Evolutionary conservation across 257 asterid species (phyloP).

Genomic region (Nicotiana sylvestris): DNA sequence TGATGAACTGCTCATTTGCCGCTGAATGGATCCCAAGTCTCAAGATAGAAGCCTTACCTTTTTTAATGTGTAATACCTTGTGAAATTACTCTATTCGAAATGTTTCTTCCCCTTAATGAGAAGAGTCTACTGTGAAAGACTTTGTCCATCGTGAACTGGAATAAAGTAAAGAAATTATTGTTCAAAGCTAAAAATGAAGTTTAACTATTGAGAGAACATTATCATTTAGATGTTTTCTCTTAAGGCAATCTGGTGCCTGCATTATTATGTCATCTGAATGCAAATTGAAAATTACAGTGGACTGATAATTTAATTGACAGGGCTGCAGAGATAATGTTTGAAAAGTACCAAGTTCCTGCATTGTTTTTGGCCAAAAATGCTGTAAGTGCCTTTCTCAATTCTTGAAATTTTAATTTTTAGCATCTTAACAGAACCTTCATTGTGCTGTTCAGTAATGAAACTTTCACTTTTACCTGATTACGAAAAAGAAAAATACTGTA

Average conservation of each 20-base stretch:
- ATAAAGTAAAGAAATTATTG: background rate
- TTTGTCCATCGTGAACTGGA: background rate
- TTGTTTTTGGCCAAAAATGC: constrained; percentile 97
- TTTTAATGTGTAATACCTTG: background rate
- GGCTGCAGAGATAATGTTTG: constrained; percentile 97
- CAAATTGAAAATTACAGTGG: constrained; percentile 9
- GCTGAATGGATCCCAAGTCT: background rate
- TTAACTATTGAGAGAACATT: background rate
- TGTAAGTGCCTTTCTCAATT: constrained; percentile 47
- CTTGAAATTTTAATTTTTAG: background rate
- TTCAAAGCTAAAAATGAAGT: background rate
- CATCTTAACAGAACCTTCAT: background rate
- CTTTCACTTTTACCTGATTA: background rate
- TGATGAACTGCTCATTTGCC: constrained; percentile 2
- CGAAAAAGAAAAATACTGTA: background rate
- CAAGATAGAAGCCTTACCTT: background rate
- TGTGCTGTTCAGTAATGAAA: background rate
- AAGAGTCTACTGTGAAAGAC: background rate
- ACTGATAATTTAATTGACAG: constrained; percentile 44
- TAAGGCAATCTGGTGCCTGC: background rate
- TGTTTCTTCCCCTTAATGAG: background rate
- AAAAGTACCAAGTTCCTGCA: constrained; percentile 97
- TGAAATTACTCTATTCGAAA: background rate
- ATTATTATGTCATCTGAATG: background rate
- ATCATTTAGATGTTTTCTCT: background rate